Evolutionary conservation across 2,329 filamentous ascomycete species (phyloP), one percentile per base, ranked within the genome.

Genomic region (Xylariaceae sp.): DNA sequence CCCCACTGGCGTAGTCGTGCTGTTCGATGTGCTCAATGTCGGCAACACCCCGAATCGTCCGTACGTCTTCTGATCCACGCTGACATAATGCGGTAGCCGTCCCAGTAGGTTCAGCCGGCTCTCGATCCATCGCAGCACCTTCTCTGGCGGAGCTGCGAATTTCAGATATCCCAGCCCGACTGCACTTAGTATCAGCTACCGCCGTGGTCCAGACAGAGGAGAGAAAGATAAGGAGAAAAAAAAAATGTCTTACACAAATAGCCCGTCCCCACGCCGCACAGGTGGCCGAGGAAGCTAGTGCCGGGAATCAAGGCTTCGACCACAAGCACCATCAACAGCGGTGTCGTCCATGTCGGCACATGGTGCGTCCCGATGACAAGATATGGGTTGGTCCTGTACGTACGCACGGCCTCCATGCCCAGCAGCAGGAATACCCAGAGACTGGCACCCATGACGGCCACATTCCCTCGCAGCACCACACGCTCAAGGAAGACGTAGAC

Each of bases 11-110:
- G 75, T 65, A 51, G 72, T 69, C 6, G 68, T 62, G 37, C 66
- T 58, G 16, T 67, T 62, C 44, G 66, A 63, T 33, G 60, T 60
- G 54, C 59, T 73, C 1, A 81, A 76, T n/a, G n/a, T n/a, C 2
- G 91, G 92, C 45, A 97, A 71, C 12, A 96, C 86, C 2, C 92
- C 92, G 59, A 95, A 96, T 42, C 92, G 79, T 6, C 92, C 92
- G 60, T 92, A 95, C 5, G 88, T 95, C 75, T 95, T 96, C 67
- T 95, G 91, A 61, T 97, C 92, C 14, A 96, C 84, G 45, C 88
- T 94, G 38, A 97, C 86, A 60, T 95, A 97, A 67, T 95, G 88
- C 36, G 92, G 92, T 21, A 97, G 69, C 48, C 89, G 77, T 17
- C 83, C 87, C 19, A 95, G 74, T 8, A 97, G 75, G 61, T 95